Base-by-base conservation (phyloP, 805 yeast species). In the Candida qinlingensis region DNA sequence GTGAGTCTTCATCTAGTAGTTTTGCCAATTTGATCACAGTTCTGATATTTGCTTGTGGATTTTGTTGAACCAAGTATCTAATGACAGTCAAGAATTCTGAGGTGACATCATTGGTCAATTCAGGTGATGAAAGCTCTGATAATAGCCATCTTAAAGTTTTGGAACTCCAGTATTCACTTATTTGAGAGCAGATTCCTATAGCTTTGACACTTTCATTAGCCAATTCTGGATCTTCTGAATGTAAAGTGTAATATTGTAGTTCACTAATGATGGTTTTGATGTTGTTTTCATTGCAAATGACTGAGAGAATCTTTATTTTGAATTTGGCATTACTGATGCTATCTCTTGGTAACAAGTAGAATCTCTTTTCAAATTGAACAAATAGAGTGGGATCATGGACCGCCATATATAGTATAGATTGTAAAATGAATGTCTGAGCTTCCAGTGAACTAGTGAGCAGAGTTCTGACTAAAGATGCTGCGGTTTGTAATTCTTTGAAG, bases 81-180 rank as follows among this genome's bases (percentile, higher is more conserved):
- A 91, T 73, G 3, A 89, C 87, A 6, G 87, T 79, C 4, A 91
- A 73, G 45, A 84, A 73, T 57, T 88, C 94, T 47, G 81, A 77
- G 39, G 81, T 71, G 5, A 84, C 60, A 6, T 51, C 51, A 25
- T 57, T 53, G 2, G 67, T 54, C 5, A 54, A 42, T 5, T 50
- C 51, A 4, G 58, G 50, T 7, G 48, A 36, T 51, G 75, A 58
- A 48, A 83, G 67, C 58, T 81, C 71, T 27, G 61, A 64, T 52
- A 81, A 68, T 53, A 89, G 69, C 88, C 96, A 86, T 45, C 72
- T 75, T 54, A 87, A 72, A 4, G 85, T 73, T 51, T 68, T 75
- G 7, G 71, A 62, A 37, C 76, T 75, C 73, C 85, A 79, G n/a
- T 68, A 70, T 2, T 66, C 57, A 3, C 72, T 66, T 3, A 74